Evolutionary conservation across 2,329 filamentous ascomycete species (phyloP).

Genomic region (Venturia pyrina): DNA sequence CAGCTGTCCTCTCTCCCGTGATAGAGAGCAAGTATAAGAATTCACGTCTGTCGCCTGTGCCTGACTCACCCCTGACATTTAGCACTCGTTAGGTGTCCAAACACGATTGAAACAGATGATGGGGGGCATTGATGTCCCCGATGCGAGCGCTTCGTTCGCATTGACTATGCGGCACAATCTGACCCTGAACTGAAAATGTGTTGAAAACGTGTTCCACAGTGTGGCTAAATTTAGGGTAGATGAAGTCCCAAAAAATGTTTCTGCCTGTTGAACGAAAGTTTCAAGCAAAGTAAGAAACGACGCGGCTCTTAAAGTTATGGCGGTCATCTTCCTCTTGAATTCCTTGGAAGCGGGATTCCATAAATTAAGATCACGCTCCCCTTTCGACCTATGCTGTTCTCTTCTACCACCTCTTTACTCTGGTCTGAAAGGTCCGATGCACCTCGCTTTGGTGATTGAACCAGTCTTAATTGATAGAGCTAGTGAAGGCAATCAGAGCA

Average conservation of each 20-base stretch:
- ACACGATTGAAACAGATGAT: neutral
- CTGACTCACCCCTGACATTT: no score
- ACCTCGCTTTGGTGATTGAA: conserved; percentile 1
- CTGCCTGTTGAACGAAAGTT: neutral
- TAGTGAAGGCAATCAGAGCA: neutral
- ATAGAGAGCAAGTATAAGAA: neutral
- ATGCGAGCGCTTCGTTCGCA: neutral
- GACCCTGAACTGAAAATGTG: neutral
- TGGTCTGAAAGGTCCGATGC: neutral
- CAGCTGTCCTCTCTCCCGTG: neutral
- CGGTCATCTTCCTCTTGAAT: neutral
- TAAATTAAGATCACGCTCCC: neutral
- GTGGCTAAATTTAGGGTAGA: neutral
- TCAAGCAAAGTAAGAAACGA: neutral
- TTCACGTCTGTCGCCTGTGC: neutral
- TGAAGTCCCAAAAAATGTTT: neutral
- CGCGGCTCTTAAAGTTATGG: neutral
- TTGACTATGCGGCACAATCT: conserved; percentile 7
- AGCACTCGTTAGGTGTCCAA: neutral
- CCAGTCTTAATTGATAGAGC: neutral
- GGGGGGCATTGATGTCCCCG: neutral
- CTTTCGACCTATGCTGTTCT: neutral
- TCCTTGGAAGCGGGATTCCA: neutral
- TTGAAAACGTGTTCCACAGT: neutral
- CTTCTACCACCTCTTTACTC: neutral